phyloP scores from a whole-genome alignment of 2,329 filamentous ascomycete species.

The Trichophaea hybrida region DNA sequence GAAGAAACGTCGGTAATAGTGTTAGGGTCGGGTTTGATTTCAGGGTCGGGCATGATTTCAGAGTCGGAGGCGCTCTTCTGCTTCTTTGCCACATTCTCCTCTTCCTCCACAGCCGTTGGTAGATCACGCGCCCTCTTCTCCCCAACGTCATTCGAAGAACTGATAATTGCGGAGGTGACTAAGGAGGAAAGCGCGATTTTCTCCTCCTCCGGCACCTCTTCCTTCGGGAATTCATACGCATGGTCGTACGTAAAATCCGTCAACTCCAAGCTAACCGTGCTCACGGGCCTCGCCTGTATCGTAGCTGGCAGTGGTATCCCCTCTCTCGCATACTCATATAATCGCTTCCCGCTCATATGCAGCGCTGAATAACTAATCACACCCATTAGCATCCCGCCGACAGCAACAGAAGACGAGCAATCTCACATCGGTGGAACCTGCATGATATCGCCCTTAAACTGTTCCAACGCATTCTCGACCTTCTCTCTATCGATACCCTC shows the following conservation, averaged over 20 bases:
- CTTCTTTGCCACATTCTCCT: constrained; percentile 39
- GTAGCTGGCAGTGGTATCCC: constrained; percentile 74
- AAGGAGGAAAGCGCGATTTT: constrained; percentile 29
- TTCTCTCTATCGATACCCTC: constrained; percentile 64
- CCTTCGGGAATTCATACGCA: constrained; percentile 51
- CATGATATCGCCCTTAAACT: constrained; percentile 69
- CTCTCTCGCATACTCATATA: constrained; percentile 91
- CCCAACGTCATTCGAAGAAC: neutral
- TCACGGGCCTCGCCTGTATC: constrained; percentile 66
- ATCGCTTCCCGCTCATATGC: constrained; percentile 80
- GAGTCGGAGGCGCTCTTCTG: constrained; percentile 40
- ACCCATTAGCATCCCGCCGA: neutral
- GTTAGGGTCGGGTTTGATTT: neutral
- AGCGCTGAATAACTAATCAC: constrained; percentile 57
- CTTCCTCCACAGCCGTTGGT: constrained; percentile 13
- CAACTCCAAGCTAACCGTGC: constrained; percentile 62
- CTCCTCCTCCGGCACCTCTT: constrained; percentile 61
- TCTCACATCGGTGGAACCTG: constrained; percentile 65
- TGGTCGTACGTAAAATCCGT: constrained; percentile 70
- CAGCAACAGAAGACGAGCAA: neutral
- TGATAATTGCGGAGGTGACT: neutral
- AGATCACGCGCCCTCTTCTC: constrained; percentile 1
- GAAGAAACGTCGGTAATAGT: neutral
- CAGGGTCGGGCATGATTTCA: constrained; percentile 29
- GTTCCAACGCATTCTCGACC: constrained; percentile 60